Percentiles rank a stretch among this genome's conserved stretches.
Conservation (phyloP, 225 moss, liverwort and hornwort genomes). For the Pseudisothecium myosuroides region DNA sequence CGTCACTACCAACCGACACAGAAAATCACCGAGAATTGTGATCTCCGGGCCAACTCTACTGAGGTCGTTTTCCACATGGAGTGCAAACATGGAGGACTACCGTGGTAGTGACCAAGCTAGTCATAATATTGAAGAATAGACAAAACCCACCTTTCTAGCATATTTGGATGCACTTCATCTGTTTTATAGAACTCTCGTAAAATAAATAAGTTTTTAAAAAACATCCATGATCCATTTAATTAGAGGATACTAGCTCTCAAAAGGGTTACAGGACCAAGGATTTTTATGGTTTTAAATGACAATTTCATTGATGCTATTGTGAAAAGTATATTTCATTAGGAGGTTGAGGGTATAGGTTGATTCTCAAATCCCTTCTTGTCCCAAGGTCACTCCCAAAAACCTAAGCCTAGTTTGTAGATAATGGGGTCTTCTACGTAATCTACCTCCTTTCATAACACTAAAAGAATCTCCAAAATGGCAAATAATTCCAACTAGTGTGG, state of each 20-base stretch:
- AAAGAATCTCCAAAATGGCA: background rate
- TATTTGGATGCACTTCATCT: background rate
- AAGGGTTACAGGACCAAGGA: accelerated
- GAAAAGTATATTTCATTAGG: background rate
- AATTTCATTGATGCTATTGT: background rate
- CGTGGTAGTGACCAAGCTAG: no score
- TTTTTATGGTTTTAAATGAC: background rate
- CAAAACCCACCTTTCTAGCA: background rate
- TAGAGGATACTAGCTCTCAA: no score
- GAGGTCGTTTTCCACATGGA: background rate
- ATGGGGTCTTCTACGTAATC: background rate
- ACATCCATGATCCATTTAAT: background rate
- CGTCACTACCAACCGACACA: background rate
- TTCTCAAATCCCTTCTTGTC: background rate
- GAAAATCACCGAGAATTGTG: background rate
- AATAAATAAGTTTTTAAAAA: background rate
- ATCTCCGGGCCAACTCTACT: background rate
- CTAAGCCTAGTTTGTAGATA: background rate
- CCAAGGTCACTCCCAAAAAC: accelerated
- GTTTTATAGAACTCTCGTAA: accelerated
- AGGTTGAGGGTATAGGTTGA: accelerated
- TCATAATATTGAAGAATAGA: background rate
- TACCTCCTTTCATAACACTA: no score
- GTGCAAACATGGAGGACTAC: background rate
- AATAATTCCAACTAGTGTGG: no score